Evolutionary conservation across 2,329 filamentous ascomycete species (phyloP).

Genomic region (Pyricularia grisea): DNA sequence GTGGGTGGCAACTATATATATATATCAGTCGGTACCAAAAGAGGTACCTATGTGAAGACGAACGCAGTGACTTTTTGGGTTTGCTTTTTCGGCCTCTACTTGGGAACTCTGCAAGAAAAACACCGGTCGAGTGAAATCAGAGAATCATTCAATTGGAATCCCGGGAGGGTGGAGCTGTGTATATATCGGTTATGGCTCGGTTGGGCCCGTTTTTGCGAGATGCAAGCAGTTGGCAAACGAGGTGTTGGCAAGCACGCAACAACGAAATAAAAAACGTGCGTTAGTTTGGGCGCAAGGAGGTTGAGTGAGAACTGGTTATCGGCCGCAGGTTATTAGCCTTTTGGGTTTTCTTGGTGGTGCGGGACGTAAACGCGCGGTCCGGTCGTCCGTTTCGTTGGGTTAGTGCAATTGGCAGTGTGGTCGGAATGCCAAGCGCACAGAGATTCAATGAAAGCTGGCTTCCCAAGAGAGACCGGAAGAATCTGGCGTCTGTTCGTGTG

Average conservation of each 20-base stretch:
- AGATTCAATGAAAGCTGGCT: neutral
- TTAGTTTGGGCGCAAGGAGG: neutral
- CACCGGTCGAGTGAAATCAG: neutral
- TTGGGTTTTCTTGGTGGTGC: neutral
- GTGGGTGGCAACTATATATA: neutral
- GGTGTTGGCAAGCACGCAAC: neutral
- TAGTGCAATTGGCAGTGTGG: neutral
- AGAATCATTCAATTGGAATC: neutral
- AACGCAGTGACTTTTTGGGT: neutral
- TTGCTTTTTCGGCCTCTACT: neutral
- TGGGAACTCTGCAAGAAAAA: neutral
- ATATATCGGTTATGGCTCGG: neutral
- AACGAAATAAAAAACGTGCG: neutral
- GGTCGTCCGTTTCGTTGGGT: neutral
- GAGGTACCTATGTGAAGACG: neutral
- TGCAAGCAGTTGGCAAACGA: neutral
- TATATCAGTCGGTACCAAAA: neutral
- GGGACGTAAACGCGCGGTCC: neutral
- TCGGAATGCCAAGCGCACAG: neutral
- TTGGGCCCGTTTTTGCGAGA: neutral
- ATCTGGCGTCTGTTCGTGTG: neutral
- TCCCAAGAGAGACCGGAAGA: neutral
- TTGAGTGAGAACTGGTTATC: neutral
- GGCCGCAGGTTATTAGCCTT: neutral
- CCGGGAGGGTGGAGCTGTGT: neutral